Percentiles rank a stretch among this genome's conserved stretches.
Evolutionary conservation across 2,329 filamentous ascomycete species (phyloP).

Genomic region (Pseudomassariella vexata): DNA sequence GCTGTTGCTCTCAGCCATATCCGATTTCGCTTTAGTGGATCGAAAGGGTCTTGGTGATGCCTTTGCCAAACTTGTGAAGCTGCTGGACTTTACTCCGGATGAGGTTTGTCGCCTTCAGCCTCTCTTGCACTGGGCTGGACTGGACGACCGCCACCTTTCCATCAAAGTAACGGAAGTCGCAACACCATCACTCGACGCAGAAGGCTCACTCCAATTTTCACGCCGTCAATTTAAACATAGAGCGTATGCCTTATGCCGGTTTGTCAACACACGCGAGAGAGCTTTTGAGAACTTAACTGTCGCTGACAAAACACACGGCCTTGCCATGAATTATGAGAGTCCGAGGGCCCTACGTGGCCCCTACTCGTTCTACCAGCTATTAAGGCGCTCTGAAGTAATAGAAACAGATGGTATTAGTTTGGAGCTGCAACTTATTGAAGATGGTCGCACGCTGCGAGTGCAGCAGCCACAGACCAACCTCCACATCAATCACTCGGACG

Average conservation of each 20-base stretch:
- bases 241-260: slow-evolving; percentile 28
- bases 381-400: slow-evolving; percentile 16
- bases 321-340: slow-evolving; percentile 21
- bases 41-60: slow-evolving; percentile 17
- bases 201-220: too few relatives aligned
- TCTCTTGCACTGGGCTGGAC: slow-evolving; percentile 27
- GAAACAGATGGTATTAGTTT: slow-evolving; percentile 26
- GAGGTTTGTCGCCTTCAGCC: slow-evolving; percentile 22
- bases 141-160: slow-evolving; percentile 27
- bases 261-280: too few relatives aligned
- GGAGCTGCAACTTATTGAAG: slow-evolving; percentile 20
- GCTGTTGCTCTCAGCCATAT: slow-evolving; percentile 2
- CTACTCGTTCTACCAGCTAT: slow-evolving; percentile 15
- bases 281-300: too few relatives aligned
- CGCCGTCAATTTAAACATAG: slow-evolving; percentile 21
- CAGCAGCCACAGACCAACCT: slow-evolving; percentile 12
- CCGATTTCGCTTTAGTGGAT: slow-evolving; percentile 28
- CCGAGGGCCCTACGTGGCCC: slow-evolving; percentile 10
- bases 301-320: too few relatives aligned
- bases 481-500: slow-evolving; percentile 8
- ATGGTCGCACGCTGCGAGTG: slow-evolving; percentile 12
- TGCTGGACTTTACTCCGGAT: slow-evolving; percentile 28
- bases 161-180: slow-evolving; percentile 21
- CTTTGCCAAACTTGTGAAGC: slow-evolving; percentile 22
- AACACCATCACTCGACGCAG: too few relatives aligned